These are phyloP conservation scores for Firmiana major DNA, from an alignment of 345 rosid genomes.

Conservation along the genomic window DNA sequence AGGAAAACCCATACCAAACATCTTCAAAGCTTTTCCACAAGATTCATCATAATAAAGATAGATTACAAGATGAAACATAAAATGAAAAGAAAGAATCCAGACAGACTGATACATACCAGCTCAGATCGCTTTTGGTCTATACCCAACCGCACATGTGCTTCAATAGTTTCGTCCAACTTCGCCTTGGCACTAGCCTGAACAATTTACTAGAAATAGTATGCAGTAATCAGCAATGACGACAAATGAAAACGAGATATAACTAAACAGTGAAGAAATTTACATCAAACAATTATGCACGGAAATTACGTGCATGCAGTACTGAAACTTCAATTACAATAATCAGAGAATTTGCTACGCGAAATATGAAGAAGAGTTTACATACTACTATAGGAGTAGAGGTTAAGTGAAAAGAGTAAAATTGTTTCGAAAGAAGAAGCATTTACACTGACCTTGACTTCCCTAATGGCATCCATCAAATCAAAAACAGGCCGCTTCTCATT, in stretches of 20 bases:
- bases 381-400: not conserved
- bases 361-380: not conserved
- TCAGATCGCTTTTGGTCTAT: constrained; percentile 75
- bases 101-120: constrained; percentile 42
- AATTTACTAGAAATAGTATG: constrained; percentile 15
- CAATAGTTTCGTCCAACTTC: constrained; percentile 81
- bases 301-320: not conserved
- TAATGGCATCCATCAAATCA: constrained; percentile 84
- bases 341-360: not conserved
- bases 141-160: constrained; percentile 82
- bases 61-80: not conserved
- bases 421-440: not conserved
- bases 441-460: constrained; percentile 67
- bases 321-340: not conserved
- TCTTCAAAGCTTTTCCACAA: not conserved
- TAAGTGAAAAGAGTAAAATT: not conserved
- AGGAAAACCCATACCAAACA: not conserved
- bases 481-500: constrained; percentile 49
- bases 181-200: constrained; percentile 68
- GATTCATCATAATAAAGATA: not conserved
- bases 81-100: not conserved
- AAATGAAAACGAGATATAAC: not conserved
- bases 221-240: constrained; percentile 17
- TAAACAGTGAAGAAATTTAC: not conserved
- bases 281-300: not conserved